Conservation (phyloP, 352 stramenopile genomes). For the Phytophthora tentaculata region DNA sequence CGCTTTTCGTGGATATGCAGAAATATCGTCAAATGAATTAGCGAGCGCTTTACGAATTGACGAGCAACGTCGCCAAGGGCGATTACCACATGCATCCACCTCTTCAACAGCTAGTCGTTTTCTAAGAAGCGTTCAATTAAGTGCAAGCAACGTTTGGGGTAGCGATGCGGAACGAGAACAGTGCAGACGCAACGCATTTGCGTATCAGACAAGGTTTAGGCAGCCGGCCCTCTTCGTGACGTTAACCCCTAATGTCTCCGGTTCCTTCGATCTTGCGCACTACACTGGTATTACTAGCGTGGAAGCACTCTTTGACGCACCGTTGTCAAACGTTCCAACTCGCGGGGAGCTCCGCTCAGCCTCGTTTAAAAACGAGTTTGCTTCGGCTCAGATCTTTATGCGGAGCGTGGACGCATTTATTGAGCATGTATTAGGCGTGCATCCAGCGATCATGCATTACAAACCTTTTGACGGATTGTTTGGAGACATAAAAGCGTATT, state of each 20-base stretch:
- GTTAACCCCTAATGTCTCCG: slow-evolving; percentile 1
- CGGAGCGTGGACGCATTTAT: slow-evolving; percentile 5
- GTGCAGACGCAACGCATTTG: background rate
- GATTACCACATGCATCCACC: too few relatives aligned
- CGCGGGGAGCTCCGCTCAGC: background rate
- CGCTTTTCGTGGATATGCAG: background rate
- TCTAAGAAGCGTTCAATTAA: background rate
- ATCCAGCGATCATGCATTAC: background rate
- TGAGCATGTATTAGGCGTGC: slow-evolving; percentile 1
- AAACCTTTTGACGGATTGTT: slow-evolving; percentile 4
- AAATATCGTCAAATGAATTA: background rate
- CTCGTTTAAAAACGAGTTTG: background rate
- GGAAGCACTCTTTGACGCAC: slow-evolving; percentile 1
- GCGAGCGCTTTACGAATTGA: too few relatives aligned
- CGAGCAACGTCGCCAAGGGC: too few relatives aligned
- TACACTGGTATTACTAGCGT: slow-evolving; percentile 8
- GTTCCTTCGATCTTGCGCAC: slow-evolving; percentile 3
- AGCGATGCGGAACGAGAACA: background rate
- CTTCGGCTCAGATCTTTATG: slow-evolving; percentile 4
- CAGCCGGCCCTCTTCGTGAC: slow-evolving; percentile 10
- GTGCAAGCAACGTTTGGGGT: background rate
- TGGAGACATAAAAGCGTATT: slow-evolving; percentile 3
- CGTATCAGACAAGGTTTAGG: slow-evolving; percentile 1
- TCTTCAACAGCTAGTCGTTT: too few relatives aligned
- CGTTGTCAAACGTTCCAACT: background rate